phyloP scores from a whole-genome alignment of 352 stramenopile species.

The Globisporangium cederbergense region DNA sequence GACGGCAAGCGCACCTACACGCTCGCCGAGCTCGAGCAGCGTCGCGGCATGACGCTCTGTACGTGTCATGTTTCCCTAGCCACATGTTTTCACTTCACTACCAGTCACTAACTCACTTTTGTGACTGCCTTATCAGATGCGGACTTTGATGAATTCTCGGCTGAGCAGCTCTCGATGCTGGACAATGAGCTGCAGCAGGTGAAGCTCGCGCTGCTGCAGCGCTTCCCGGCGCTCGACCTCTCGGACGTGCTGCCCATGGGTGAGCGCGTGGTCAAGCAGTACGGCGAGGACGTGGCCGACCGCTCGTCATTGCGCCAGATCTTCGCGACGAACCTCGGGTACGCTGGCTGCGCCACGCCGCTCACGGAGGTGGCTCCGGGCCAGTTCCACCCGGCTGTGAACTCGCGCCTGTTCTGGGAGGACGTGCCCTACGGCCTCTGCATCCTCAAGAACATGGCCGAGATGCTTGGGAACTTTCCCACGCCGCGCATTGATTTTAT shows the following conservation, averaged over 20 bases:
- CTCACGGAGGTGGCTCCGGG: slow-evolving; percentile 72
- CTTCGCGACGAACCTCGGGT: slow-evolving; percentile 89
- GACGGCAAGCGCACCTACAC: slow-evolving; percentile 88
- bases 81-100: not conserved
- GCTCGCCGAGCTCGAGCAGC: slow-evolving; percentile 77
- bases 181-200: slow-evolving; percentile 93
- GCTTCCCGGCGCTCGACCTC: slow-evolving; percentile 88
- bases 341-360: slow-evolving; percentile 88
- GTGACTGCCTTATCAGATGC: slow-evolving; percentile 47
- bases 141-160: slow-evolving; percentile 92
- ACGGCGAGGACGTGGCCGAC: slow-evolving; percentile 89
- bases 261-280: slow-evolving; percentile 90
- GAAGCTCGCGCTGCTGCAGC: slow-evolving; percentile 86
- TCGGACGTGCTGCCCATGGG: slow-evolving; percentile 89
- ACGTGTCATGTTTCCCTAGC: slow-evolving; percentile 19
- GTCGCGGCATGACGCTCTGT: slow-evolving; percentile 88
- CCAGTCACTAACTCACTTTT: not conserved
- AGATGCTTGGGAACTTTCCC: slow-evolving; percentile 91
- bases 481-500: slow-evolving; percentile 92
- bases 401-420: slow-evolving; percentile 90
- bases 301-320: slow-evolving; percentile 87
- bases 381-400: slow-evolving; percentile 78
- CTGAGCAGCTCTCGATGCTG: slow-evolving; percentile 89
- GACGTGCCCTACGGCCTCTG: slow-evolving; percentile 91
- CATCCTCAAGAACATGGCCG: slow-evolving; percentile 93